Conservation (phyloP, 2,329 filamentous ascomycete species). For the Fusarium sp. region DNA sequence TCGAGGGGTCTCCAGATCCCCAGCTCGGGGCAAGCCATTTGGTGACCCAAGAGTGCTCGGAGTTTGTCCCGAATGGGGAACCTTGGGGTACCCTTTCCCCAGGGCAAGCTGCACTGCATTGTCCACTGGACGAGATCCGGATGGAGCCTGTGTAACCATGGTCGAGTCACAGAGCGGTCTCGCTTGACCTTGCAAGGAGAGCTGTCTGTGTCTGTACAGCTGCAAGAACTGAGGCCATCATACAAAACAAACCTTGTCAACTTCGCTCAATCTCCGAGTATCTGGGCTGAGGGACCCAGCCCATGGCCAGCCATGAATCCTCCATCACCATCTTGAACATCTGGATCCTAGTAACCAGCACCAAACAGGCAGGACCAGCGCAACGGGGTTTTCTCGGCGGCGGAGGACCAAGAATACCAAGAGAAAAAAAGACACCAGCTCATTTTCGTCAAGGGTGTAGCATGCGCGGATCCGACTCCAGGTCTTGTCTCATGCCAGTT, state of each 20-base stretch:
- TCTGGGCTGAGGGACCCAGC: slow-evolving; percentile 5
- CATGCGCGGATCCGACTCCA: not conserved
- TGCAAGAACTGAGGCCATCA: not conserved
- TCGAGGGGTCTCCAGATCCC: slow-evolving; percentile 35
- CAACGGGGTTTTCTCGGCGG: slow-evolving; percentile 30
- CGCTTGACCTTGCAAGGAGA: slow-evolving; percentile 23
- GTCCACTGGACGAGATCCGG: not conserved
- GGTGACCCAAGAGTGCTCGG: slow-evolving; percentile 24
- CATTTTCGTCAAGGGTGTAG: slow-evolving; percentile 21
- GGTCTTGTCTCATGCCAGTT: not conserved
- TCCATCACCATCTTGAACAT: slow-evolving; percentile 9
- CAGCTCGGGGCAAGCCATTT: slow-evolving; percentile 35
- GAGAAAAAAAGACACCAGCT: slow-evolving; percentile 20
- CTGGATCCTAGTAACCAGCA: slow-evolving; percentile 17
- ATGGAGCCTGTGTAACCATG: slow-evolving; percentile 16
- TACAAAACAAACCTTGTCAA: slow-evolving; percentile 5
- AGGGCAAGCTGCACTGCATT: not conserved
- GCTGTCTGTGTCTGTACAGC: not conserved
- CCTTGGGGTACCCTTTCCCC: slow-evolving; percentile 15
- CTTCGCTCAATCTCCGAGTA: slow-evolving; percentile 22
- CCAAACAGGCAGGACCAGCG: slow-evolving; percentile 6
- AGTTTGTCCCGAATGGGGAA: slow-evolving; percentile 34
- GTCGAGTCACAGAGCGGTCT: slow-evolving; percentile 8
- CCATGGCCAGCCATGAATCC: slow-evolving; percentile 8
- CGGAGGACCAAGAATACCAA: slow-evolving; percentile 23